These are phyloP conservation scores for Fraxinus latifolia DNA, from an alignment of 305 asterid genomes.

Conservation along the genomic window DNA sequence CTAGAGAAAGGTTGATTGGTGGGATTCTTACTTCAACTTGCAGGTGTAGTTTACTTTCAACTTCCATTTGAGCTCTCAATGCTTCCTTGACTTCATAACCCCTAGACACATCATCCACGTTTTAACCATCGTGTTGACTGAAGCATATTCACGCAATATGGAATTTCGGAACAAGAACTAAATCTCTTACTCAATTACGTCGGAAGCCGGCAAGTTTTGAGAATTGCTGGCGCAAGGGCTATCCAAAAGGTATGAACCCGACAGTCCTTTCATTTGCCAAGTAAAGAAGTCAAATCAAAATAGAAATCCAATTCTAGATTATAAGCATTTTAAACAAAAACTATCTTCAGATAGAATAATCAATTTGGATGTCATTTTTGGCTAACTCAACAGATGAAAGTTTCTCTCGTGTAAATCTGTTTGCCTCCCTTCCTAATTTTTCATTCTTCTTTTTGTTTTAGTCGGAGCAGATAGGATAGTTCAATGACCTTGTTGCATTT, in stretches of 20 bases:
- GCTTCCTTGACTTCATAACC: slow-evolving; percentile 88
- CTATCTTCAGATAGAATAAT: neutral
- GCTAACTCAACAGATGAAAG: neutral
- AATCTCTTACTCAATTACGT: slow-evolving; percentile 50
- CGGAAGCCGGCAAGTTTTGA: slow-evolving; percentile 52
- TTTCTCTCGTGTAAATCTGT: neutral
- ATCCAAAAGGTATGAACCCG: slow-evolving; percentile 54
- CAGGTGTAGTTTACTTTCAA: slow-evolving; percentile 79
- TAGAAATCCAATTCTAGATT: neutral
- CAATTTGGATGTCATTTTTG: neutral
- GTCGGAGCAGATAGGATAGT: neutral
- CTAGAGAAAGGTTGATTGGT: neutral
- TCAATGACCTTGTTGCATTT: neutral
- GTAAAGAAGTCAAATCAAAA: slow-evolving; percentile 16
- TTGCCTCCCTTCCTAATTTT: neutral
- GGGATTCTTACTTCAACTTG: slow-evolving; percentile 47
- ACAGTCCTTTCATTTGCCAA: slow-evolving; percentile 31
- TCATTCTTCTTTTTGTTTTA: neutral
- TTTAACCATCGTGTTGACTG: neutral
- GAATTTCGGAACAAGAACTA: neutral
- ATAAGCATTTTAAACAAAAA: neutral
- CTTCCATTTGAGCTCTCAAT: slow-evolving; percentile 89
- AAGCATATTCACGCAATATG: neutral
- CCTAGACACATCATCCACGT: slow-evolving; percentile 28
- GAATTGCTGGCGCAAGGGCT: slow-evolving; percentile 49